Evolutionary conservation across 2,329 filamentous ascomycete species (phyloP).

Genomic region (Hymenoscyphus occultus): DNA sequence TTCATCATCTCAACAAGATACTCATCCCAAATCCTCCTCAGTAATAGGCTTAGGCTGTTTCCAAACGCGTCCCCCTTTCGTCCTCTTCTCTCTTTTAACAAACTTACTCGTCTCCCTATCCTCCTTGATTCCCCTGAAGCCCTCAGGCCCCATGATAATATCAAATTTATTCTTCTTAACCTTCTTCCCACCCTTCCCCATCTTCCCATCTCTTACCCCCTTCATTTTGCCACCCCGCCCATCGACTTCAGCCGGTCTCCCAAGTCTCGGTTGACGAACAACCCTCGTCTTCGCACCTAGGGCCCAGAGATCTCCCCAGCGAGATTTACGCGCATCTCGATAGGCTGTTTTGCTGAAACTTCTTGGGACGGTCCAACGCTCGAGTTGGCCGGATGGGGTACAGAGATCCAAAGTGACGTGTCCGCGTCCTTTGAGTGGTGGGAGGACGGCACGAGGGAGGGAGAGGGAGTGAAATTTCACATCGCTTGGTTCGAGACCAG

Average conservation of each 20-base stretch:
- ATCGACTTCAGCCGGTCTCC: constrained; percentile 41
- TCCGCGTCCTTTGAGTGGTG: constrained; percentile 81
- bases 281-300: constrained; percentile 86
- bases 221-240: constrained; percentile 37
- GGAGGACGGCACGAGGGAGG: constrained; percentile 74
- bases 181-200: constrained; percentile 42
- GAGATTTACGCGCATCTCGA: constrained; percentile 84
- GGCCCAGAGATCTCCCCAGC: constrained; percentile 95
- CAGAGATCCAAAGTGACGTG: constrained; percentile 91
- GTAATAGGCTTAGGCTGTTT: constrained; percentile 37
- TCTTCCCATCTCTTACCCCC: constrained; percentile 34
- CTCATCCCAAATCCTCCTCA: constrained; percentile 29
- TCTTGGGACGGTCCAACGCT: constrained; percentile 89
- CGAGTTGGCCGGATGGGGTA: constrained; percentile 78
- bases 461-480: constrained; percentile 53
- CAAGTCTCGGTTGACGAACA: constrained; percentile 57
- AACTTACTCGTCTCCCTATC: constrained; percentile 25
- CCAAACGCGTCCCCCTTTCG: constrained; percentile 37
- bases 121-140: constrained; percentile 31
- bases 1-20: too few relatives aligned
- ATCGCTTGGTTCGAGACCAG: constrained; percentile 20
- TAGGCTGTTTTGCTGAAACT: constrained; percentile 80
- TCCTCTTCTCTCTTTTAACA: constrained; percentile 34
- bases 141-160: constrained; percentile 37
- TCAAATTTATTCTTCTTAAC: constrained; percentile 43